Evolutionary conservation across 352 stramenopile species (phyloP).

Genomic region (Globisporangium heterothallicum): DNA sequence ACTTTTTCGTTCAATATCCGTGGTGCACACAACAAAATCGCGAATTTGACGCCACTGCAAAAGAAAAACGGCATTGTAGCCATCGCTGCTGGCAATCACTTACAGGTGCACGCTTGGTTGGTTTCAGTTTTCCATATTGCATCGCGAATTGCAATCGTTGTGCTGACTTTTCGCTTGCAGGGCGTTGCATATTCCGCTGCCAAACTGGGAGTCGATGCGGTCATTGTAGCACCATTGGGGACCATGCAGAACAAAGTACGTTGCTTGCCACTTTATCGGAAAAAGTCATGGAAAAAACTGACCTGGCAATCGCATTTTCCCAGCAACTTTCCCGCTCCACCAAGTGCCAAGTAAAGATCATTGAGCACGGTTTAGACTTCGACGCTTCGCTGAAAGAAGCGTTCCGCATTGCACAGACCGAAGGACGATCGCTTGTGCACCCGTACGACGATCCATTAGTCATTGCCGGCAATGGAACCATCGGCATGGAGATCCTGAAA

Average conservation of each 20-base stretch:
- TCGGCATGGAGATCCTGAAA: conserved; percentile 92
- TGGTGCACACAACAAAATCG: conserved; percentile 99
- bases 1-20: conserved; percentile 99
- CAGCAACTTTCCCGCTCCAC: conserved; percentile 34
- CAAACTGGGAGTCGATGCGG: conserved; percentile 90
- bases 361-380: conserved; percentile 95
- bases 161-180: conserved; percentile 3
- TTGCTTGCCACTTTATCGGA: too few species aligned
- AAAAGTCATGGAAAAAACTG: too few species aligned
- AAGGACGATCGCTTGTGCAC: conserved; percentile 94
- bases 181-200: conserved; percentile 93
- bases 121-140: not conserved
- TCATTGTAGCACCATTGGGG: conserved; percentile 96
- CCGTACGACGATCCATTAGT: conserved; percentile 97
- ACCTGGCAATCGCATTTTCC: too few species aligned
- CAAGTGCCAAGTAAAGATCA: conserved; percentile 84
- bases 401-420: conserved; percentile 84
- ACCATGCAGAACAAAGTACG: conserved; percentile 91
- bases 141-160: not conserved
- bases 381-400: conserved; percentile 93
- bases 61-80: conserved; percentile 77
- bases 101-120: conserved; percentile 82
- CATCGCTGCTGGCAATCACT: conserved; percentile 92
- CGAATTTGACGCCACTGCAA: conserved; percentile 80
- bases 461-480: conserved; percentile 97